A percentile compares a stretch with the other conserved stretches of the same genome.
These are phyloP conservation scores for Pythium aristosporum DNA, from an alignment of 352 stramenopile genomes.

Conservation along the genomic window DNA sequence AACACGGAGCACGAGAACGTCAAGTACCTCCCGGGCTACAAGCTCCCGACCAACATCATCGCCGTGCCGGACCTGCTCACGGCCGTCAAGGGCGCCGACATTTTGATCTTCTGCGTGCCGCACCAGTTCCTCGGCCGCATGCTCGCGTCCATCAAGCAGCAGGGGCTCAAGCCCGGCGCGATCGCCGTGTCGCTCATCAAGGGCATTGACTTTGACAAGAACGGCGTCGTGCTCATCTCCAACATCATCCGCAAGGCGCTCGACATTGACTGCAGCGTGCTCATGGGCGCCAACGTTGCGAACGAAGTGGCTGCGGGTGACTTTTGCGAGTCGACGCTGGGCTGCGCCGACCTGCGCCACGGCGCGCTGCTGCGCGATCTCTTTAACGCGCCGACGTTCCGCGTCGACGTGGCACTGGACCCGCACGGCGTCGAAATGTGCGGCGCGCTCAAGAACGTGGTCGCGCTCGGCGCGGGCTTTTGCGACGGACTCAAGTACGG, in stretches of 20 bases:
- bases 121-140: slow-evolving; percentile 95
- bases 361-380: slow-evolving; percentile 68
- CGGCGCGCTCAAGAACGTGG: slow-evolving; percentile 97
- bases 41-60: slow-evolving; percentile 92
- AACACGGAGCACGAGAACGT: slow-evolving; percentile 97
- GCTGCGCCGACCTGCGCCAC: slow-evolving; percentile 74
- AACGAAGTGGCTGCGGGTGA: slow-evolving; percentile 94
- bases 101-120: slow-evolving; percentile 96
- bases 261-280: slow-evolving; percentile 87
- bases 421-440: slow-evolving; percentile 95
- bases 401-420: slow-evolving; percentile 92
- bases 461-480: slow-evolving; percentile 96
- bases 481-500: slow-evolving; percentile 94
- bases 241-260: slow-evolving; percentile 88
- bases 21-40: slow-evolving; percentile 91
- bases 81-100: slow-evolving; percentile 86
- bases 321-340: slow-evolving; percentile 97
- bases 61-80: slow-evolving; percentile 91
- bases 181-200: slow-evolving; percentile 93
- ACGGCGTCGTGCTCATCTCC: slow-evolving; percentile 84
- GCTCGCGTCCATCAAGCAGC: slow-evolving; percentile 85
- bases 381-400: slow-evolving; percentile 88
- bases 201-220: slow-evolving; percentile 86
- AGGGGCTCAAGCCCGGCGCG: slow-evolving; percentile 56
- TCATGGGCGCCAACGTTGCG: slow-evolving; percentile 98